These are phyloP conservation scores for Leccinum pachyderme DNA, from an alignment of 1,284 basidiomycete genomes.

Conservation along the genomic window DNA sequence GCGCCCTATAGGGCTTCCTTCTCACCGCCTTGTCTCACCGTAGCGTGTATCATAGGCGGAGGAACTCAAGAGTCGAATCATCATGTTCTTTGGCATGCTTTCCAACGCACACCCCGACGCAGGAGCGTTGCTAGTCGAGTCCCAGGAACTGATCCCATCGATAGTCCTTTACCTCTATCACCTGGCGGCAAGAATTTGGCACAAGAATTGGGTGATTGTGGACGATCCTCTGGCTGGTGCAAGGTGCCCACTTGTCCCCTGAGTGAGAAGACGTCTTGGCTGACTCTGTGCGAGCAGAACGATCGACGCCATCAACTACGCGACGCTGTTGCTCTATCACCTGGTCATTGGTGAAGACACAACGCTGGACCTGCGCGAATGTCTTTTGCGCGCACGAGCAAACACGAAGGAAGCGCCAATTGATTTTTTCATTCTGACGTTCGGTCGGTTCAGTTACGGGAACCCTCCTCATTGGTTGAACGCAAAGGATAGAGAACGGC, in stretches of 20 bases:
- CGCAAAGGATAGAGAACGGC: constrained; percentile 39
- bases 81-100: constrained; percentile 57
- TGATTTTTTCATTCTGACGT: constrained; percentile 74
- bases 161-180: constrained; percentile 54
- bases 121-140: constrained; percentile 47
- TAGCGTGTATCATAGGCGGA: constrained; percentile 34
- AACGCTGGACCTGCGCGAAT: constrained; percentile 49
- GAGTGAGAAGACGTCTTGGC: neutral
- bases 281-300: constrained; percentile 37
- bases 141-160: constrained; percentile 57
- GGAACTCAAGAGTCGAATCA: constrained; percentile 45
- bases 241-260: constrained; percentile 34
- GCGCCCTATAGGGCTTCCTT: neutral
- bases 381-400: constrained; percentile 50
- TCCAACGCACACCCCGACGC: constrained; percentile 53
- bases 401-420: constrained; percentile 63
- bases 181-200: constrained; percentile 59
- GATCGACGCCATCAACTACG: constrained; percentile 48
- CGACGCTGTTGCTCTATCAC: constrained; percentile 57
- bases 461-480: constrained; percentile 64
- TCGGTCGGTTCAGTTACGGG: constrained; percentile 74
- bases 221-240: constrained; percentile 37
- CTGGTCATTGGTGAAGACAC: constrained; percentile 50
- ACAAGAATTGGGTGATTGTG: constrained; percentile 52
- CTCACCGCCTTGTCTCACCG: neutral